phyloP scores from a whole-genome alignment of 1,284 basidiomycete species.

The Cryptococcus depauperatus region DNA sequence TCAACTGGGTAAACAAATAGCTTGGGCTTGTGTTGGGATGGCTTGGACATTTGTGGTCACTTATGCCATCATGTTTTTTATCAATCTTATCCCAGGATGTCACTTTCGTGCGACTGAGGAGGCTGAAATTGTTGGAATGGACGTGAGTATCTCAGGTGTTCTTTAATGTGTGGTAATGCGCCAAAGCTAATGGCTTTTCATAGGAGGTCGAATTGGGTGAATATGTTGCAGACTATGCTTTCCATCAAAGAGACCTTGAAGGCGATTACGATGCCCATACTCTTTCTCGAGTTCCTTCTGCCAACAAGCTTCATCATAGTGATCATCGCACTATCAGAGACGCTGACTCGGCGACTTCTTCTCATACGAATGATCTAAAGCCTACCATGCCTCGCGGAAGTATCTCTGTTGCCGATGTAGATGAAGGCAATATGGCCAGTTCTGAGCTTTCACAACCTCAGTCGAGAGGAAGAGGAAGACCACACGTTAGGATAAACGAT shows the following conservation, averaged over 20 bases:
- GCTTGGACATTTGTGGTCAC: conserved; percentile 52
- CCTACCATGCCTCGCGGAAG: conserved; percentile 15
- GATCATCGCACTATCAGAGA: conserved; percentile 4
- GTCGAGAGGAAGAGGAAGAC: background rate
- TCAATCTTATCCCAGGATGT: conserved; percentile 57
- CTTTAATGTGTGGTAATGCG: too few relatives aligned
- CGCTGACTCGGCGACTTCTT: background rate
- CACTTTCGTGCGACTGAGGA: conserved; percentile 64
- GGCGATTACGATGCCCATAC: conserved; percentile 23
- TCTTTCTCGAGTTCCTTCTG: conserved; percentile 7
- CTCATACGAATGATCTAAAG: conserved; percentile 1
- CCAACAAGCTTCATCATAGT: conserved; percentile 6
- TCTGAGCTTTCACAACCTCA: background rate
- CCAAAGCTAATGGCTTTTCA: background rate
- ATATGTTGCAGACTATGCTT: conserved; percentile 46
- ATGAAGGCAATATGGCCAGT: background rate
- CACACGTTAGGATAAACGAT: background rate
- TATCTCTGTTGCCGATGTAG: conserved; percentile 1
- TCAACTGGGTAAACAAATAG: conserved; percentile 73
- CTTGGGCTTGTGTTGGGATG: conserved; percentile 65
- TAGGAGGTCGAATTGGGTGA: conserved; percentile 44
- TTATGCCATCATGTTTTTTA: conserved; percentile 48
- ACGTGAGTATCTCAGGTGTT: conserved; percentile 51
- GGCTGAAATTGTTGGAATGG: conserved; percentile 78
- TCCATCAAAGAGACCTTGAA: conserved; percentile 43